phyloP scores from a whole-genome alignment of 1,284 basidiomycete genomes.

The Somion occarium region DNA sequence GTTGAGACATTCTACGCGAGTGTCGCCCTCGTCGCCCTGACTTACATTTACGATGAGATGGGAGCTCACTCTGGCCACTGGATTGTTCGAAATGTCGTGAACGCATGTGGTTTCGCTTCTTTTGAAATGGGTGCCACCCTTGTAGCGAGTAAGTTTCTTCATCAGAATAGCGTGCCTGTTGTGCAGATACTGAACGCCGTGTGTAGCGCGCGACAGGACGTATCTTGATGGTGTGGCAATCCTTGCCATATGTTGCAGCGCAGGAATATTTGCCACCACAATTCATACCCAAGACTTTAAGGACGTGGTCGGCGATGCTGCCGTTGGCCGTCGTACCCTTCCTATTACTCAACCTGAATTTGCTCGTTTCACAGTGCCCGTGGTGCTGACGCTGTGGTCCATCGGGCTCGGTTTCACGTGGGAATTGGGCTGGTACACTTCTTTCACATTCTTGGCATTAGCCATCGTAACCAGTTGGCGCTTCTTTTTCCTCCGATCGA shows the following conservation, averaged over 20 bases:
- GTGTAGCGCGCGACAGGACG: background rate
- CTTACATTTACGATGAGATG: constrained; percentile 34
- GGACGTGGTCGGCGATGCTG: constrained; percentile 26
- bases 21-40: constrained; percentile 25
- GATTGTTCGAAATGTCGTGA: constrained; percentile 31
- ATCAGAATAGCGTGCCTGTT: background rate
- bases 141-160: constrained; percentile 27
- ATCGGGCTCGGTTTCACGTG: constrained; percentile 11
- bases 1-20: constrained; percentile 26
- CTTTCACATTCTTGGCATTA: constrained; percentile 24
- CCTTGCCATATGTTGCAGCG: constrained; percentile 9
- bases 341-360: constrained; percentile 23
- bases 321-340: constrained; percentile 25
- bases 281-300: constrained; percentile 30
- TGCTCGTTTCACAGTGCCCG: constrained; percentile 15
- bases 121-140: constrained; percentile 36
- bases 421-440: background rate
- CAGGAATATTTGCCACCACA: constrained; percentile 25
- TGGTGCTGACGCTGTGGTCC: constrained; percentile 16
- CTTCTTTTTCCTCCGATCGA: constrained; percentile 21
- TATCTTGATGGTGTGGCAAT: constrained; percentile 3
- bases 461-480: constrained; percentile 25
- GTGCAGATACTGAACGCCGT: too few species aligned
- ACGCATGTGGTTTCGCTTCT: constrained; percentile 33
- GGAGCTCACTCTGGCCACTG: constrained; percentile 30